These are phyloP conservation scores for Penicillium arizonense DNA, from an alignment of 495 filamentous ascomycete genomes.

Conservation along the genomic window DNA sequence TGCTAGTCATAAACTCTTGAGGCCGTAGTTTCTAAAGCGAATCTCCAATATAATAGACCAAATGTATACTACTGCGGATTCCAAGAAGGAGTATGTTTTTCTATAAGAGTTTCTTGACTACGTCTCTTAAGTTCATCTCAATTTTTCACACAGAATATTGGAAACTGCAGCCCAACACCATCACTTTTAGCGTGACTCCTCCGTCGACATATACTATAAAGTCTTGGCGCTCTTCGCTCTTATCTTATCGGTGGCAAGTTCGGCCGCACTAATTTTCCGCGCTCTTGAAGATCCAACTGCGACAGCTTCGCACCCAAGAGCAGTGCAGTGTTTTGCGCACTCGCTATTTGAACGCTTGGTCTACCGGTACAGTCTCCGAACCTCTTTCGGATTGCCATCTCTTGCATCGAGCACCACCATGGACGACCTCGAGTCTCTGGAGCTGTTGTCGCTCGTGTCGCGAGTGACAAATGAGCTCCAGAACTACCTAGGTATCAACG, in stretches of 20 bases:
- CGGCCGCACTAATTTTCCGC: conserved; percentile 46
- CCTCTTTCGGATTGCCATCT: conserved; percentile 3
- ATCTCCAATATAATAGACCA: conserved; percentile 1
- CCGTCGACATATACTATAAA: neutral
- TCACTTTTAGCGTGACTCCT: no score
- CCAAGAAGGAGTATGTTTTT: neutral
- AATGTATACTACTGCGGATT: neutral
- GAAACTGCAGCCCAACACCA: no score
- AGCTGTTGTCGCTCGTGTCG: conserved; percentile 89
- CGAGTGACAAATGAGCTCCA: conserved; percentile 92
- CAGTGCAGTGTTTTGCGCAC: conserved; percentile 19
- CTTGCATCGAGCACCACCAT: conserved; percentile 43
- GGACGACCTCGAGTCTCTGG: conserved; percentile 88
- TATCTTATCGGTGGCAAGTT: conserved; percentile 46
- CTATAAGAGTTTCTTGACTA: no score
- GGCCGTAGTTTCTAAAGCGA: no score
- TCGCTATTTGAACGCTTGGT: conserved; percentile 8
- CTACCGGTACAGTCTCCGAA: conserved; percentile 1
- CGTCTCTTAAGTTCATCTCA: no score
- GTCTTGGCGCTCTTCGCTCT: conserved; percentile 19
- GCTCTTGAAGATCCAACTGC: conserved; percentile 22
- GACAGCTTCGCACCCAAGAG: conserved; percentile 3
- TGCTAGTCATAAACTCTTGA: no score
- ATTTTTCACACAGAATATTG: no score
- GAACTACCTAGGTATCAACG: conserved; percentile 89